Evolutionary conservation across 495 filamentous ascomycete genomes (phyloP), one percentile per base, ranked within the genome.

Genomic region (Aspergillus sparsus): DNA sequence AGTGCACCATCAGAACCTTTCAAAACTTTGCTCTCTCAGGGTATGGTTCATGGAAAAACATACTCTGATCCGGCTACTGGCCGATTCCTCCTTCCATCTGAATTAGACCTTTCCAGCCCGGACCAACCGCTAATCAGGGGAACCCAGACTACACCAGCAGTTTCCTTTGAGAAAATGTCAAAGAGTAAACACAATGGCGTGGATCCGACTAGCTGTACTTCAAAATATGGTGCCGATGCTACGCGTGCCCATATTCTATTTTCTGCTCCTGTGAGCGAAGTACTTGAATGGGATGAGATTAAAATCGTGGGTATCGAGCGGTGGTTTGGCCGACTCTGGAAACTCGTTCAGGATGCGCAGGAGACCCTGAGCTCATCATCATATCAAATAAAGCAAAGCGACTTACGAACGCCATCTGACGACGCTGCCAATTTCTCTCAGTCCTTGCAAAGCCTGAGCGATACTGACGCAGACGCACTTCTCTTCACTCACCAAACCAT

Each of bases 101-200:
- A 95, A 66, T 77, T 96, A 13, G 87, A 93, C 58, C 64, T 87
- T 11, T 82, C 76, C 9, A 76, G 82, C 45, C 74, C 80, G 4
- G 66, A 80, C 0, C 77, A 78, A 7, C 89, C 88, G 2, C 77
- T 82, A 50, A 81, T 92, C 39, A 78, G 79, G 42, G 79, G 80
- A 0, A 87, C 86, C 1, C 82, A 82, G 18, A 69, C 83, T 46
- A 66, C 66, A 0, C 85, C 89, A 4, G 80, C 70, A 10, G 67
- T 92, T 33, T 85, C 83, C 0, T 95, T 84, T 57, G 90, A 96
- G 72, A 96, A 96, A 65, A 96, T 96, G 92, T 93, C 89, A n/a
- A 96, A 96, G 72, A 93, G 90, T 57, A 96, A 96, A 66, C 81
- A 94, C 74, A 96, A 96, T 67, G 92, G 92, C 34, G 89, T 95